phyloP scores from a whole-genome alignment of 2,329 filamentous ascomycete species.

The Nothopassalora personata region DNA sequence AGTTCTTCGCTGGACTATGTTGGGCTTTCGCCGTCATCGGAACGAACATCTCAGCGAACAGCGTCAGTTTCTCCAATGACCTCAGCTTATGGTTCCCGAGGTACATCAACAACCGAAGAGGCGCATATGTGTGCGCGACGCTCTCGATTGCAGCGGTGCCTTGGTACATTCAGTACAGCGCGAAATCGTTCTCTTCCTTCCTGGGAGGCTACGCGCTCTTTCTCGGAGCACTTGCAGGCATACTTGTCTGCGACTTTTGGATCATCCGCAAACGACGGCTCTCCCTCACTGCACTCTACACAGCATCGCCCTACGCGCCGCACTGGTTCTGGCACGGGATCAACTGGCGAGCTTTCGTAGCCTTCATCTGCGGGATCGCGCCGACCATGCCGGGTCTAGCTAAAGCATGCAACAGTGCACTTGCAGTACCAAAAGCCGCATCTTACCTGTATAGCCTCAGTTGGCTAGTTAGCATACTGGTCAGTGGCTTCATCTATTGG shows the following conservation, averaged over 20 bases:
- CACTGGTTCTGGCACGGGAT: slow-evolving; percentile 47
- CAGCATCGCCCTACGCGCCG: neutral
- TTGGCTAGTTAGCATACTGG: neutral
- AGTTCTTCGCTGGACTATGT: slow-evolving; percentile 17
- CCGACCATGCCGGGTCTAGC: slow-evolving; percentile 50
- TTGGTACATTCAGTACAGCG: slow-evolving; percentile 3
- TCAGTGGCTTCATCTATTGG: neutral
- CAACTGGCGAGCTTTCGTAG: slow-evolving; percentile 55
- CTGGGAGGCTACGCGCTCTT: slow-evolving; percentile 55
- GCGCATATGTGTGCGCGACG: slow-evolving; percentile 42
- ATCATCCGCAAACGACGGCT: slow-evolving; percentile 46
- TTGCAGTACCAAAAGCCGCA: neutral
- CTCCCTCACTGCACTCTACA: slow-evolving; percentile 46
- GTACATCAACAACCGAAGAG: slow-evolving; percentile 42
- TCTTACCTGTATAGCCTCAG: neutral
- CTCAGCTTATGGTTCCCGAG: slow-evolving; percentile 47
- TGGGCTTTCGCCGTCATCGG: slow-evolving; percentile 54
- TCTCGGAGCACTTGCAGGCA: slow-evolving; percentile 56
- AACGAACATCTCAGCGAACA: slow-evolving; percentile 50
- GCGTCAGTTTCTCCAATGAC: slow-evolving; percentile 50
- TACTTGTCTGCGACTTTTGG: slow-evolving; percentile 58
- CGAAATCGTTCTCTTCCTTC: neutral
- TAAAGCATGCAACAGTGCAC: neutral
- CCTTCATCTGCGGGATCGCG: slow-evolving; percentile 52
- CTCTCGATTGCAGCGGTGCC: slow-evolving; percentile 22